Percentiles rank a stretch among this genome's conserved stretches.
phyloP scores from a whole-genome alignment of 176 grass and related monocot species.

The Carex cristatella region DNA sequence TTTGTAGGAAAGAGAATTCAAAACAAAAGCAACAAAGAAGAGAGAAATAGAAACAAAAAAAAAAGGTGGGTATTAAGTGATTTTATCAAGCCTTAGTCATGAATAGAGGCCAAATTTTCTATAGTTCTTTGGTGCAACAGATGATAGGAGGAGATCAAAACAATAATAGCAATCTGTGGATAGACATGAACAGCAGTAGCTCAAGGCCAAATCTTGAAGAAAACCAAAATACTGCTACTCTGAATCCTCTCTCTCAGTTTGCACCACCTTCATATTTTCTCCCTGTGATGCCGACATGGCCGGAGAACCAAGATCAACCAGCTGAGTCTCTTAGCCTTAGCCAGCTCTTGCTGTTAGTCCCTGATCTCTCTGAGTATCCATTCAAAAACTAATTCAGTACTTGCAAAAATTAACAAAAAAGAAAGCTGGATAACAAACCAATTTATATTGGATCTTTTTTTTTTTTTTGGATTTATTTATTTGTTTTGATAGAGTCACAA shows the following conservation, averaged over 20 bases:
- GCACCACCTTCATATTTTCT: conserved; percentile 54
- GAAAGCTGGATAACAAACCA: not conserved
- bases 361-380: conserved; percentile 6
- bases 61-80: not conserved
- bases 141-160: conserved; percentile 38
- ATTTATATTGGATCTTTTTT: not conserved
- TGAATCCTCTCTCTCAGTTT: conserved; percentile 41
- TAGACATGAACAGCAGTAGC: conserved; percentile 39
- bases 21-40: conserved; percentile 1
- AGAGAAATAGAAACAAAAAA: not conserved
- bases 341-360: conserved; percentile 69
- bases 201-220: conserved; percentile 42
- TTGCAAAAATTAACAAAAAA: not conserved
- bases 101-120: conserved; percentile 55
- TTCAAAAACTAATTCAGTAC: not conserved
- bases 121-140: conserved; percentile 70
- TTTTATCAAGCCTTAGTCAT: conserved; percentile 21
- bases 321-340: conserved; percentile 73
- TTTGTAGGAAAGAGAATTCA: conserved; percentile 11
- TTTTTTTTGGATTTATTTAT: not conserved
- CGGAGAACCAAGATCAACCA: conserved; percentile 35
- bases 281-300: conserved; percentile 41
- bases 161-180: conserved; percentile 21
- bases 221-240: conserved; percentile 33
- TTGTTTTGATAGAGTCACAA: not conserved